phyloP scores from a whole-genome alignment of 805 yeast species.

The Cyberlindnera xylosilytica region DNA sequence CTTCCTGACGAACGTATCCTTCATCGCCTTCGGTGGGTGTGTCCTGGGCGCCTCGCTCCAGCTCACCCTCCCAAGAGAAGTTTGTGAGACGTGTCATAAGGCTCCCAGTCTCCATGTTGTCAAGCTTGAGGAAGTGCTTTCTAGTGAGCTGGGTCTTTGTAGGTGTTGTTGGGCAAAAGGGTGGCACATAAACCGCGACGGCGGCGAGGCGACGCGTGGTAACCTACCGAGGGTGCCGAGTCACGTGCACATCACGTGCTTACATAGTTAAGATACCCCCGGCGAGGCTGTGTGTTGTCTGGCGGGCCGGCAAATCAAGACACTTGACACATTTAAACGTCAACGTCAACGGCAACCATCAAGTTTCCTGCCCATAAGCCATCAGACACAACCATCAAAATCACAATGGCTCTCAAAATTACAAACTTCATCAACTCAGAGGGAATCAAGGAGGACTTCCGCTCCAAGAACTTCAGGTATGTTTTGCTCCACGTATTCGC shows the following conservation, averaged over 20 bases:
- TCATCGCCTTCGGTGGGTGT: constrained; percentile 1
- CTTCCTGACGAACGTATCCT: neutral
- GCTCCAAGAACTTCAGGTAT: constrained; percentile 62
- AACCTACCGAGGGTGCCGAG: too few relatives aligned
- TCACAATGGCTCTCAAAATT: constrained; percentile 39
- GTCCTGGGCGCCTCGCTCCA: neutral
- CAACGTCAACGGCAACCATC: neutral
- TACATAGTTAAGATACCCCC: too few relatives aligned
- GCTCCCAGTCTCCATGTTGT: neutral
- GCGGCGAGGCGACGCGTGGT: too few relatives aligned
- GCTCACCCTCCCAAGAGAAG: constrained; percentile 4
- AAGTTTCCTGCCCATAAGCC: neutral
- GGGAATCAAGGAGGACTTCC: constrained; percentile 54
- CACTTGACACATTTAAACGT: constrained; percentile 1
- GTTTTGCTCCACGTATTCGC: neutral
- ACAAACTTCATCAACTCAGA: constrained; percentile 45
- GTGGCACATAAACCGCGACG: too few relatives aligned
- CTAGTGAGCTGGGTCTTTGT: too few relatives aligned
- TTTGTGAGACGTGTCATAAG: constrained; percentile 3
- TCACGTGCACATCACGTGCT: neutral
- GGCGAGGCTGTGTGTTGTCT: neutral
- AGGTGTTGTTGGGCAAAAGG: too few relatives aligned
- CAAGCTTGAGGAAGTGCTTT: too few relatives aligned
- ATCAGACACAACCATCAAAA: neutral
- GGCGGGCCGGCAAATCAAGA: neutral